Evolutionary conservation across 2,329 filamentous ascomycete genomes (phyloP).

Genomic region (Aspergillus nomiae): DNA sequence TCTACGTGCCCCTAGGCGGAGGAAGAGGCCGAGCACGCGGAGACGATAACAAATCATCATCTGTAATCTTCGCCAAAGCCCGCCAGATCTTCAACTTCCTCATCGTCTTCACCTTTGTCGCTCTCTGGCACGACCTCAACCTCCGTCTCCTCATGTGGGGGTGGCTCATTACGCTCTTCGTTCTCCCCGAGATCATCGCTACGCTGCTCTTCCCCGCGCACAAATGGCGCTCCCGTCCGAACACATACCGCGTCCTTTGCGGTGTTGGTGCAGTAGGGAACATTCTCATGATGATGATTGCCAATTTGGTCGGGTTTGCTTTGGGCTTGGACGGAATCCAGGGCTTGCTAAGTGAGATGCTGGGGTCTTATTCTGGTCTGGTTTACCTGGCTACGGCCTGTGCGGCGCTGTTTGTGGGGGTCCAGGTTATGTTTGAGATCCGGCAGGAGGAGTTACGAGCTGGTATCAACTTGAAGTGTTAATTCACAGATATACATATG

Average conservation of each 20-base stretch:
- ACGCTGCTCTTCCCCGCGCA: slow-evolving; percentile 70
- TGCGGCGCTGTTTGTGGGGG: slow-evolving; percentile 75
- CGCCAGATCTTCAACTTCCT: slow-evolving; percentile 73
- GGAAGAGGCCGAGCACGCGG: slow-evolving; percentile 38
- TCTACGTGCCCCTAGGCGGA: slow-evolving; percentile 90
- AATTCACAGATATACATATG: slow-evolving; percentile 9
- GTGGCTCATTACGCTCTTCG: slow-evolving; percentile 93
- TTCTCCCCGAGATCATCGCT: slow-evolving; percentile 81
- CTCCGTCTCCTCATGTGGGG: slow-evolving; percentile 90
- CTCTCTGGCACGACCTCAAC: slow-evolving; percentile 96
- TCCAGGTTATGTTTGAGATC: slow-evolving; percentile 96
- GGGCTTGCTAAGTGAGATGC: slow-evolving; percentile 72
- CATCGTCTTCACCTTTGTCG: slow-evolving; percentile 92
- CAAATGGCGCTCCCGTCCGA: slow-evolving; percentile 70
- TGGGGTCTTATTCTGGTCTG: slow-evolving; percentile 74
- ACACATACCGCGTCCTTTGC: slow-evolving; percentile 76
- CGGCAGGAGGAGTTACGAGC: slow-evolving; percentile 79
- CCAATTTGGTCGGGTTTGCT: slow-evolving; percentile 93
- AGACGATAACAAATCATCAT: slow-evolving; percentile 30
- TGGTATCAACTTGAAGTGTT: slow-evolving; percentile 84
- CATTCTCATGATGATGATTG: slow-evolving; percentile 91
- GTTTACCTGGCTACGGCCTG: slow-evolving; percentile 73
- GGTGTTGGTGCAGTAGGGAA: slow-evolving; percentile 80
- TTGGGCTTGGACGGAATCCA: slow-evolving; percentile 85
- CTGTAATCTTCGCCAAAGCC: slow-evolving; percentile 50